Percentiles rank a stretch among this genome's conserved stretches.
Evolutionary conservation across 148 eudicot species (phyloP).

Genomic region (Persicaria tinctoria): DNA sequence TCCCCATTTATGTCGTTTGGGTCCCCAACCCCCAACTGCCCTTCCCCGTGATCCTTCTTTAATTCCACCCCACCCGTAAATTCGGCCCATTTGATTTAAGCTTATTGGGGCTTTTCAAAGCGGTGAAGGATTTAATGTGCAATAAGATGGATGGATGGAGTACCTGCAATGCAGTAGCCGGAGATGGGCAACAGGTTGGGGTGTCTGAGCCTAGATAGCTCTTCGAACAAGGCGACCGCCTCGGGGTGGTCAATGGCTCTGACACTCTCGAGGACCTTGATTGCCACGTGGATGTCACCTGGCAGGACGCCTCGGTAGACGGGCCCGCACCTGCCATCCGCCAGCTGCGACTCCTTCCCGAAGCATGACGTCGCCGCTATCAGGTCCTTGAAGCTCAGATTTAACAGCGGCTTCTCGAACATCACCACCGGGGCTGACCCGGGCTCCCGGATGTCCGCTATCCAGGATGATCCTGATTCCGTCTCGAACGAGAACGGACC

Average conservation of each 20-base stretch:
- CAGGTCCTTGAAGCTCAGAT: constrained; percentile 74
- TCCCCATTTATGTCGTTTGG: not conserved
- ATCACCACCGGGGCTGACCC: constrained; percentile 65
- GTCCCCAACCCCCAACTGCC: constrained; percentile 9
- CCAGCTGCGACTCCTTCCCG: constrained; percentile 73
- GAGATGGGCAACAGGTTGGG: constrained; percentile 77
- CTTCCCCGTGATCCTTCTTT: not conserved
- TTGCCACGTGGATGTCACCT: constrained; percentile 91
- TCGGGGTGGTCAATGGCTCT: constrained; percentile 38
- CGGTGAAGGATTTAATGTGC: too few relatives aligned
- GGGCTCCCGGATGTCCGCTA: constrained; percentile 60
- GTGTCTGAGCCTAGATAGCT: constrained; percentile 51
- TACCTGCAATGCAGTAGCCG: constrained; percentile 98
- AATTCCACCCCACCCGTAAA: not conserved
- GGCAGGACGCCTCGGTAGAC: constrained; percentile 77
- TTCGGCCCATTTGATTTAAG: not conserved
- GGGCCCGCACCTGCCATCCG: constrained; percentile 82
- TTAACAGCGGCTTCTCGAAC: constrained; percentile 98
- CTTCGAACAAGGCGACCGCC: constrained; percentile 63
- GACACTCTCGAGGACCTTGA: constrained; percentile 68
- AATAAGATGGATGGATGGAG: too few relatives aligned
- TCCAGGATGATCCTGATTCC: constrained; percentile 80
- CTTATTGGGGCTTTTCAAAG: too few relatives aligned
- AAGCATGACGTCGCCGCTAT: constrained; percentile 83
- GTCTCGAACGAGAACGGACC: constrained; percentile 91